These are phyloP conservation scores for Cercis canadensis DNA, from an alignment of 306 rosid species.

Conservation along the genomic window DNA sequence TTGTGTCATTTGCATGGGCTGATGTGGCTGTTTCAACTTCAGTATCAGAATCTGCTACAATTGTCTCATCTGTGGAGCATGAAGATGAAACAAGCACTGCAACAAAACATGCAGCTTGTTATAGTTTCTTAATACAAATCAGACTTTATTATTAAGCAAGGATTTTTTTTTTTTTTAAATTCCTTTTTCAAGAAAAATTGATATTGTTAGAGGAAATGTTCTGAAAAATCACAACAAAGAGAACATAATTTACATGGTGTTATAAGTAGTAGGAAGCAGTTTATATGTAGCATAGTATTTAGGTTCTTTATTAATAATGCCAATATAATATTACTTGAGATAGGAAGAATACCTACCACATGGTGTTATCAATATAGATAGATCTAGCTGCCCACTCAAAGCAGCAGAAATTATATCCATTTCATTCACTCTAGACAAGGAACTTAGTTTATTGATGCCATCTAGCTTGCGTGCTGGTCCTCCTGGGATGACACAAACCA, in stretches of 20 bases:
- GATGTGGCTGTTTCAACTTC: constrained; percentile 76
- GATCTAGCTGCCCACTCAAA: constrained; percentile 75
- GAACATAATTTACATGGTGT: constrained; percentile 9
- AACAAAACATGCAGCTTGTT: constrained; percentile 37
- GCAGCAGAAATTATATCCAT: constrained; percentile 65
- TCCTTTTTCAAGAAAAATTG: too few relatives aligned
- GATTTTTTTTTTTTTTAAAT: background rate
- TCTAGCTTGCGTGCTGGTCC: constrained; percentile 49
- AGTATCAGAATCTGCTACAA: constrained; percentile 84
- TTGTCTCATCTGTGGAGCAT: constrained; percentile 88
- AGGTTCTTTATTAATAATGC: too few relatives aligned
- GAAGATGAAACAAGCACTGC: constrained; percentile 88
- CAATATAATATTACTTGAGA: constrained; percentile 31
- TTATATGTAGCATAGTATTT: too few relatives aligned
- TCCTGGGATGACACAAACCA: constrained; percentile 73
- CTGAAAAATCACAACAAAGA: background rate
- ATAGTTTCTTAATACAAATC: background rate
- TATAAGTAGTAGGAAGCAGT: constrained; percentile 4
- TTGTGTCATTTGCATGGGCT: constrained; percentile 44
- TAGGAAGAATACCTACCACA: constrained; percentile 57
- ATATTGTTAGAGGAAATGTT: background rate
- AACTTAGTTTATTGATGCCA: constrained; percentile 55
- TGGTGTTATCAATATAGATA: constrained; percentile 66
- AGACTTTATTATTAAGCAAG: constrained; percentile 16
- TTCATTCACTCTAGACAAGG: constrained; percentile 64